Percentiles rank a stretch among this genome's conserved stretches.
Conservation (phyloP, 768 basidiomycete genomes). For the Heimioporus sp. region DNA sequence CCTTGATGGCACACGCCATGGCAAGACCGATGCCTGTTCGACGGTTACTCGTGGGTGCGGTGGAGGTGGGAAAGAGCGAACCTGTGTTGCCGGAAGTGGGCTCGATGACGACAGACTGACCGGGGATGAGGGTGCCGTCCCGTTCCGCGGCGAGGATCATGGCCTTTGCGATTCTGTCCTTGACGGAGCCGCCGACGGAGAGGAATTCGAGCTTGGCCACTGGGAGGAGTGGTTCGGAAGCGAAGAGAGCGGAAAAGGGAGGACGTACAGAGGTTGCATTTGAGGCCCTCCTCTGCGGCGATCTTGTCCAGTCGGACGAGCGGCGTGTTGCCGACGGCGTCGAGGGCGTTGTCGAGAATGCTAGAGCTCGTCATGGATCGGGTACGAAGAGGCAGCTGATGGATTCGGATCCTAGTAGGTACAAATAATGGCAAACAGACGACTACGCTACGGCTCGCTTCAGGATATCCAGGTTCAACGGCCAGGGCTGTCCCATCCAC, state of each 20-base stretch:
- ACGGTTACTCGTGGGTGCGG: too few species aligned
- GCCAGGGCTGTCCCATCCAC: slow-evolving; percentile 68
- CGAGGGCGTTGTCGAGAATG: slow-evolving; percentile 77
- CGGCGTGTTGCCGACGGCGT: slow-evolving; percentile 88
- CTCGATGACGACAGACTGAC: slow-evolving; percentile 90
- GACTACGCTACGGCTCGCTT: slow-evolving; percentile 4
- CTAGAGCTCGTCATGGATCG: slow-evolving; percentile 32
- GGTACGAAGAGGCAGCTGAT: too few species aligned
- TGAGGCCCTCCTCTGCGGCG: slow-evolving; percentile 67
- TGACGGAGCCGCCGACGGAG: slow-evolving; percentile 90
- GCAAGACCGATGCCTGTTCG: slow-evolving; percentile 85
- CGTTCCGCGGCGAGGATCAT: slow-evolving; percentile 96
- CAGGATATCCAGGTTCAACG: slow-evolving; percentile 45
- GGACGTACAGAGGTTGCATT: slow-evolving; percentile 84
- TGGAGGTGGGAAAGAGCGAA: slow-evolving; percentile 31
- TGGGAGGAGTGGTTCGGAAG: slow-evolving; percentile 24
- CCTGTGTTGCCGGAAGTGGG: slow-evolving; percentile 97
- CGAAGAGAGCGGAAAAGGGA: not conserved
- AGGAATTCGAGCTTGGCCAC: slow-evolving; percentile 91
- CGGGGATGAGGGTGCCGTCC: slow-evolving; percentile 81
- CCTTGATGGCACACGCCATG: slow-evolving; percentile 92
- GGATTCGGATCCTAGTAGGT: too few species aligned
- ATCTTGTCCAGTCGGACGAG: slow-evolving; percentile 84
- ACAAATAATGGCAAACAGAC: too few species aligned
- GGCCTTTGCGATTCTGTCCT: slow-evolving; percentile 93